These are phyloP conservation scores for Cryptomeria japonica DNA, from an alignment of 75 land plant species.

Conservation along the genomic window DNA sequence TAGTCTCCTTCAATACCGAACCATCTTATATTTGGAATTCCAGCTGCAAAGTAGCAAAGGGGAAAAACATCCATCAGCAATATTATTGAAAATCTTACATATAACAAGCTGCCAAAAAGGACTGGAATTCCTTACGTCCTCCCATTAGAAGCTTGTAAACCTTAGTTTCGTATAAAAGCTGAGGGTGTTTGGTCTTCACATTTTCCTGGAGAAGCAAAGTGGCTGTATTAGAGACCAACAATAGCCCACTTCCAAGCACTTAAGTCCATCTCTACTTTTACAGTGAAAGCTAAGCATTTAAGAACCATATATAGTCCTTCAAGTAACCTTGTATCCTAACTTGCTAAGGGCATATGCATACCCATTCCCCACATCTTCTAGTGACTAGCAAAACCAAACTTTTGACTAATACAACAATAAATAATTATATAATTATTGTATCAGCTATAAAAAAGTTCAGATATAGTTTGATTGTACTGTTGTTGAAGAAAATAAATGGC, in stretches of 20 bases:
- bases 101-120: background rate
- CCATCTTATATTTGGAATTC: conserved; percentile 76
- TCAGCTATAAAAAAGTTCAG: background rate
- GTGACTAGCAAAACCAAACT: background rate
- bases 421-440: background rate
- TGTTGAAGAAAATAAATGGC: background rate
- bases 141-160: conserved; percentile 47
- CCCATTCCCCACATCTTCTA: background rate
- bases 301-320: background rate
- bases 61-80: background rate
- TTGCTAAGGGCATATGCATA: background rate
- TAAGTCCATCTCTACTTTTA: background rate
- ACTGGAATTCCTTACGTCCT: conserved; percentile 36
- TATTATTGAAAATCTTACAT: background rate
- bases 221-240: background rate
- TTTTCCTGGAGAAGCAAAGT: conserved; percentile 35
- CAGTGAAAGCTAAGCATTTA: background rate
- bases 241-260: background rate
- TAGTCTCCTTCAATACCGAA: conserved; percentile 80
- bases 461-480: background rate
- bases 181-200: conserved; percentile 56
- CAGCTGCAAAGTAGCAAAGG: conserved; percentile 42
- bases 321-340: background rate
- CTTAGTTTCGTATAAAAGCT: conserved; percentile 48
- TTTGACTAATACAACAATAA: background rate